Base-by-base conservation (phyloP, 352 stramenopile species). In the Globisporangium orthogonon region DNA sequence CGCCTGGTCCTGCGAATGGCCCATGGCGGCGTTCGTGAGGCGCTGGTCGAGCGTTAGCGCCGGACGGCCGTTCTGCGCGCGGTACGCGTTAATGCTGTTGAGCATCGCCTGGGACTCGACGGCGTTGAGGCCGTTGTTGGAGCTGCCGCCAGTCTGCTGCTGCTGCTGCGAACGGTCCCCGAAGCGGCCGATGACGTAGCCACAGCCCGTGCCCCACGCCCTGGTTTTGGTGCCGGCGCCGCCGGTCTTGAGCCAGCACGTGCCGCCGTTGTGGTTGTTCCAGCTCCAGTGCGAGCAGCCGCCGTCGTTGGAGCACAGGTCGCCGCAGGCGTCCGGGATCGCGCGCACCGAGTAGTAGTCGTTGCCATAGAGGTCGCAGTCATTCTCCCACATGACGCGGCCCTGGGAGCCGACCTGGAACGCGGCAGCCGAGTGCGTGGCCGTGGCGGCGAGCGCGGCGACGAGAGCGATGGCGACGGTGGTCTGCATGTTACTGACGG, bases 221-320 rank as follows among this genome's bases (percentile, higher is more conserved):
- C 4, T n/a, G 14, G 47, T 44, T 28, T 63, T 58, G 39, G 47
- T 28, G 14, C 7, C 31, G 3, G 41, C 33, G 15, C 3, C 29
- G 33, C 50, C 55, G 7, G n/a, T 68, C 63, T 89, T 89, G 39
- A 89, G 71, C 63, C 63, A 86, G 63, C 78, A 89, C 7, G 74
- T 85, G n/a, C 78, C 78, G 17, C 73, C 74, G 41, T 67, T 74
- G 56, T 77, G 58, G 61, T 77, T 71, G 33, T 51, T 77, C 78
- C 78, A 89, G n/a, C 74, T 80, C 59, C 59, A 65, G 45, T 65
- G 59, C 46, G 59, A 57, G 53, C 59, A 65, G 13, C 15, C 23
- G 14, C 11, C 30, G 39, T 65, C 50, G 53, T 65, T 50, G 3
- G 54, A 53, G 47, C 59, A 65, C 13, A 62, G 7, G 33, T 65